Base-by-base conservation (phyloP, 768 basidiomycete genomes). In the Galerina marginata region DNA sequence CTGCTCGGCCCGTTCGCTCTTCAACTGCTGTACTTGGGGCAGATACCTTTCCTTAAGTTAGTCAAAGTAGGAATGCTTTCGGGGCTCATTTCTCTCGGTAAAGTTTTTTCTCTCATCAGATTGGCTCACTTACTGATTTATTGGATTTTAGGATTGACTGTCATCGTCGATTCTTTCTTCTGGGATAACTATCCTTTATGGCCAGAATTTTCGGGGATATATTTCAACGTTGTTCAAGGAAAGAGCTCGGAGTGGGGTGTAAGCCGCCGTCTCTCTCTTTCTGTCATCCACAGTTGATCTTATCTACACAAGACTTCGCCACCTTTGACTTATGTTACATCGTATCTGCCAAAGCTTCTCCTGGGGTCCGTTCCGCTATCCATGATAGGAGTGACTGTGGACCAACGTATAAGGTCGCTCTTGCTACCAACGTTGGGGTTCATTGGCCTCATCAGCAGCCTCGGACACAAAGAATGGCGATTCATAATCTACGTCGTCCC, bases 381-480 rank as follows among this genome's bases (percentile, higher is more conserved):
- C 1, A 10, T 84, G 14, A 53, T 93, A 14, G 89, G 88, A 0
- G 69, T 76, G 42, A 25, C 77, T 6, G 57, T 77, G 14, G 86
- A 91, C 63, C 64, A 62, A 9, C 80, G 84, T 9, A 75, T 86
- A 45, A 81, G 83, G 3, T 69, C 74, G 3, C 76, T 91, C 39
- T 72, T 89, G 4, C 50, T 81, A 9, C 84, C 89, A 0, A 78
- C 84, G 2, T 26, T 87, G 4, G 58, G 68, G 0, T 91, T 90
- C 60, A 68, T 93, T 7, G 72, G 69, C 2, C 65, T 89, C 2
- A 84, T 99, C 71, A 95, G 94, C 70, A 78, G 71, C 33, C 78
- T 98, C 1, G 89, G 85, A 0, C 97, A 99, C 75, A 99, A 99
- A 72, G 97, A 99, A 75, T 99, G 97, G 97, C 85, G 97, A 6